These are phyloP conservation scores for Gossypium australe DNA, from an alignment of 345 rosid species.

Conservation along the genomic window DNA sequence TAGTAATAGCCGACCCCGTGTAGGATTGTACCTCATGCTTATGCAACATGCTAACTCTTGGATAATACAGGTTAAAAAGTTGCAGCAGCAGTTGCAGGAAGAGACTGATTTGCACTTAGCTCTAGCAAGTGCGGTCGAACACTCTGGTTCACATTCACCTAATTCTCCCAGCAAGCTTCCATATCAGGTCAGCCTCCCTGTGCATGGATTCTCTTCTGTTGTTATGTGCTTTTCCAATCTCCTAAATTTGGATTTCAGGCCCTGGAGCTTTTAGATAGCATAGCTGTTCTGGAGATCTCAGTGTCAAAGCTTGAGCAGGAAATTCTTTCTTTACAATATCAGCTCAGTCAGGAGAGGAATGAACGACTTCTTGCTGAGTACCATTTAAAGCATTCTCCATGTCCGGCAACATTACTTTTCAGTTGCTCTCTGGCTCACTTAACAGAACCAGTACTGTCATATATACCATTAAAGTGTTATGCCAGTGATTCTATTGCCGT, in stretches of 20 bases:
- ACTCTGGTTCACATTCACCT: slow-evolving; percentile 40
- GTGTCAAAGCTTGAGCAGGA: slow-evolving; percentile 84
- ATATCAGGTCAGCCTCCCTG: slow-evolving; percentile 43
- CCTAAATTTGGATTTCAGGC: slow-evolving; percentile 37
- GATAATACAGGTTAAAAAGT: slow-evolving; percentile 50
- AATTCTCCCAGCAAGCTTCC: slow-evolving; percentile 63
- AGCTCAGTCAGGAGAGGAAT: slow-evolving; percentile 77
- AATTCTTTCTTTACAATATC: slow-evolving; percentile 53
- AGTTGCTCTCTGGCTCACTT: slow-evolving; percentile 21
- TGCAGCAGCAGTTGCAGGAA: slow-evolving; percentile 70
- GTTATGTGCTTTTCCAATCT: slow-evolving; percentile 11
- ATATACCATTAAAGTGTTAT: background rate
- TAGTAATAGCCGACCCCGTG: background rate
- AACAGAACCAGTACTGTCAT: slow-evolving; percentile 24
- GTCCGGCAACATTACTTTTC: slow-evolving; percentile 25
- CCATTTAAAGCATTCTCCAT: slow-evolving; percentile 40
- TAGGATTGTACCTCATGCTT: slow-evolving; percentile 3
- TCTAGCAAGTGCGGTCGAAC: slow-evolving; percentile 62
- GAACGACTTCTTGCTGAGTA: slow-evolving; percentile 65
- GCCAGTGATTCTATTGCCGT: background rate
- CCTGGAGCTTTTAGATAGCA: slow-evolving; percentile 65
- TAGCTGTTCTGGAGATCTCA: slow-evolving; percentile 59
- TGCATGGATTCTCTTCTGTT: slow-evolving; percentile 2
- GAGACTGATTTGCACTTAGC: slow-evolving; percentile 66
- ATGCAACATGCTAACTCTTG: slow-evolving; percentile 7